Percentiles rank a stretch among this genome's conserved stretches.
Conservation (phyloP, 208 protist genomes). For the Acanthamoeba castellanii region DNA sequence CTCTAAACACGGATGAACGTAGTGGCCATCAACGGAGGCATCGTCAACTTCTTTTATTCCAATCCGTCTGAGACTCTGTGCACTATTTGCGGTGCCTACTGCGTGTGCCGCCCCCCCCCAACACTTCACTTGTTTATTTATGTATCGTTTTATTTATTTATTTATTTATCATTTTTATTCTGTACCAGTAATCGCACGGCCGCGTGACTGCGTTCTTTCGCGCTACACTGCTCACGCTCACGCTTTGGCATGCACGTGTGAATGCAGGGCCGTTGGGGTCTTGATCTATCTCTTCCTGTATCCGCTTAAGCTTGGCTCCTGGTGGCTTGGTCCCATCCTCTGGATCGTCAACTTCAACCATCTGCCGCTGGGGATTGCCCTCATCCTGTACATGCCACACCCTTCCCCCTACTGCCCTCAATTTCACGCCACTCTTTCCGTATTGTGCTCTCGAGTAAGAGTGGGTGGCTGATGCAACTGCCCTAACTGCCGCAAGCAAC, state of each 20-base stretch:
- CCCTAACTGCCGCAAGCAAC: too few species aligned
- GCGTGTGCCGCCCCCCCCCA: not conserved
- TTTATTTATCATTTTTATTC: not conserved
- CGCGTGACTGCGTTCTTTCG: too few species aligned
- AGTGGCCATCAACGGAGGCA: slow-evolving; percentile 58
- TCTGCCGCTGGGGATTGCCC: slow-evolving; percentile 27
- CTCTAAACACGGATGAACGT: too few species aligned
- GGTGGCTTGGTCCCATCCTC: slow-evolving; percentile 36
- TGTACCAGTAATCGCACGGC: too few species aligned
- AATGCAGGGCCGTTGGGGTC: not conserved
- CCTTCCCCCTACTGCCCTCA: not conserved
- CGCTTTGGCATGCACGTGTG: not conserved
- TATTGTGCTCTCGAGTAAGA: not conserved
- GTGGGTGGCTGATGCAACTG: too few species aligned
- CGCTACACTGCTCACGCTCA: not conserved
- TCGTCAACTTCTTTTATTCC: slow-evolving; percentile 59
- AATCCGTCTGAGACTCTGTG: not conserved
- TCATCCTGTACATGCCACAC: not conserved
- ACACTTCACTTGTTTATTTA: not conserved
- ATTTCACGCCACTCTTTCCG: not conserved
- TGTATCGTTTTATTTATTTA: not conserved
- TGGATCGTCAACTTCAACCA: slow-evolving; percentile 63
- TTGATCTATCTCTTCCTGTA: slow-evolving; percentile 49
- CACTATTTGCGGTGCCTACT: slow-evolving; percentile 45
- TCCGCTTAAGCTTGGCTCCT: not conserved